Evolutionary conservation across 208 protist species (phyloP), one percentile per base, ranked within the genome.

Genomic region (Acanthamoeba pearcei): DNA sequence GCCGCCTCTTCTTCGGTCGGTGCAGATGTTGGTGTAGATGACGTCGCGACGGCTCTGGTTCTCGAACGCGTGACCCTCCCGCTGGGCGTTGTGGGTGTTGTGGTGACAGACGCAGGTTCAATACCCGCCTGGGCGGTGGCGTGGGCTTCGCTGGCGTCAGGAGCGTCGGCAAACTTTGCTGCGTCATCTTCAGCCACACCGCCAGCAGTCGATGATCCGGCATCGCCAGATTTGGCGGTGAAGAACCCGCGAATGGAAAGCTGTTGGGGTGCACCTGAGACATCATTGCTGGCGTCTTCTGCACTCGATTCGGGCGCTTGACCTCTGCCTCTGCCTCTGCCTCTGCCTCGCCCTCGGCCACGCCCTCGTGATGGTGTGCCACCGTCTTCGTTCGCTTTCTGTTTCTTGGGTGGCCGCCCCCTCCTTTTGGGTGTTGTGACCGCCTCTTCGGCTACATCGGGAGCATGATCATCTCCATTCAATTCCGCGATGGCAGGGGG

Each of bases 11-110:
- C 78, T 5, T 86, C 49, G 74, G 24, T 6, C 27, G 38, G 22
- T 5, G n/a, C 1, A 32, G 51, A 0, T 60, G 80, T 9, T 88
- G 80, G 6, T 13, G 32, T 22, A 24, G 46, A 24, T 5, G 27
- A 8, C 1, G 27, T 19, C 9, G 49, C 32, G 22, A 35, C 35
- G 2, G 80, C 42, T 42, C 51, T 88, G 80, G 51, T 38, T 64
- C 80, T 38, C 51, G 55, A 70, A 38, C 82, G 51, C 42, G 51
- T 90, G 82, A 68, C 60, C 82, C 60, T 13, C 51, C 82, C 60
- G 5, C 9, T 49, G 22, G 35, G 38, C 27, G 76, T n/a, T 38
- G 49, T 17, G 27, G 78, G 12, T 5, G 78, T 6, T 3, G n/a
- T 51, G 55, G 49, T 4, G 12, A 27, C 35, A 17, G 70, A 12